These are phyloP conservation scores for Colletotrichum sp. DNA, from an alignment of 2,329 filamentous ascomycete species.

Conservation along the genomic window DNA sequence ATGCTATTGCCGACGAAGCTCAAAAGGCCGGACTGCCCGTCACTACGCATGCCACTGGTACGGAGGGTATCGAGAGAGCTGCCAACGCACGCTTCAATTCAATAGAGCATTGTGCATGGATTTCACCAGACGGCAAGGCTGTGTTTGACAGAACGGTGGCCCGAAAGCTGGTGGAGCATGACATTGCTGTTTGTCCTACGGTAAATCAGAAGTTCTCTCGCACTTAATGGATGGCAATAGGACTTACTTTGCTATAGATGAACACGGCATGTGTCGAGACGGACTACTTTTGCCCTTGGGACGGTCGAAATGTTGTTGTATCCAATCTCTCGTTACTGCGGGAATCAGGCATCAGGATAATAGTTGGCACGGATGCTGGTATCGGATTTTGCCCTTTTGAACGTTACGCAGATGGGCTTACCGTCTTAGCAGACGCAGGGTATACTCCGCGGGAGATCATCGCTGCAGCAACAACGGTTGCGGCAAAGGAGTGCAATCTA, in stretches of 20 bases:
- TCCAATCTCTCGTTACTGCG: not conserved
- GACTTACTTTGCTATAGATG: not conserved
- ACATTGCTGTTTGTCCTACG: not conserved
- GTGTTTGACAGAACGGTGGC: accelerated
- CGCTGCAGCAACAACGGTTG: not conserved
- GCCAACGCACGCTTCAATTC: not conserved
- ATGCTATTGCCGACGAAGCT: not conserved
- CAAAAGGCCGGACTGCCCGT: not conserved
- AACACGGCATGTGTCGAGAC: not conserved
- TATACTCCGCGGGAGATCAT: not conserved
- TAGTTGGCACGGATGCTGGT: not conserved
- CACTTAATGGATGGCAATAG: accelerated
- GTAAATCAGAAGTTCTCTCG: not conserved
- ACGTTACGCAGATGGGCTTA: not conserved
- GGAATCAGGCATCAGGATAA: not conserved
- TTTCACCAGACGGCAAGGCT: not conserved
- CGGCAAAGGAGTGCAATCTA: not conserved
- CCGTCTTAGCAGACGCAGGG: not conserved
- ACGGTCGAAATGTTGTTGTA: not conserved
- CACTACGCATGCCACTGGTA: not conserved
- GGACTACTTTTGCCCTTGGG: not conserved
- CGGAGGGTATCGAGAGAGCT: not conserved
- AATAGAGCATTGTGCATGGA: not conserved
- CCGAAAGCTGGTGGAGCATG: not conserved
- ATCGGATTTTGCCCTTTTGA: not conserved